These are phyloP conservation scores for Pestalotiopsis sp. DNA, from an alignment of 2,329 filamentous ascomycete species.

Conservation along the genomic window DNA sequence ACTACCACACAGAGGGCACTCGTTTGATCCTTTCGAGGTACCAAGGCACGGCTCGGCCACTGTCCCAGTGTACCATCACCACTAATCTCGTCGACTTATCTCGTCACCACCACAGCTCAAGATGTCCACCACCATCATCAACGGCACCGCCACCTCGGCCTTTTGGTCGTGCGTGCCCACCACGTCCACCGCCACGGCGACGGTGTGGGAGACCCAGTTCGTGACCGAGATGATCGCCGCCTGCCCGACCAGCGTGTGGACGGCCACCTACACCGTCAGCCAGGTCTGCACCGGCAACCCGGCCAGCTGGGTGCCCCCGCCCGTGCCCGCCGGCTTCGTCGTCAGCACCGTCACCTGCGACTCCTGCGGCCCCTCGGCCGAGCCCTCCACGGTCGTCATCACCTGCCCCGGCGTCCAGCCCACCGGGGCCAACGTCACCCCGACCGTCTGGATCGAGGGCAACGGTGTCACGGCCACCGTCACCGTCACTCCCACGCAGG, in stretches of 20 bases:
- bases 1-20: neutral
- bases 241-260: conserved; percentile 37
- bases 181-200: conserved; percentile 24
- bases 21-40: neutral
- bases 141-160: conserved; percentile 28
- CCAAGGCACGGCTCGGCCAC: too few relatives aligned
- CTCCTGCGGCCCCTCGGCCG: conserved; percentile 24
- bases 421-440: conserved; percentile 21
- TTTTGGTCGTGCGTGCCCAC: conserved; percentile 30
- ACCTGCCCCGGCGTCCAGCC: conserved; percentile 36
- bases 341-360: conserved; percentile 36
- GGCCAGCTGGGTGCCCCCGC: conserved; percentile 26
- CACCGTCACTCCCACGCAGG: conserved; percentile 10
- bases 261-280: conserved; percentile 40
- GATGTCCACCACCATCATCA: conserved; percentile 23
- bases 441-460: conserved; percentile 29
- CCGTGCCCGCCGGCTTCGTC: conserved; percentile 38
- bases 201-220: conserved; percentile 38
- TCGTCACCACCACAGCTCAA: conserved; percentile 14
- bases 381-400: conserved; percentile 30
- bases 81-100: conserved; percentile 16
- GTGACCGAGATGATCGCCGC: conserved; percentile 36
- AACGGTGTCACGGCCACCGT: conserved; percentile 36
- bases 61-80: conserved; percentile 21
- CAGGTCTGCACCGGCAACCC: conserved; percentile 34